Percentiles rank a stretch among this genome's conserved stretches.
Conservation (phyloP, 805 yeast genomes). For the Teunomyces atbi region DNA sequence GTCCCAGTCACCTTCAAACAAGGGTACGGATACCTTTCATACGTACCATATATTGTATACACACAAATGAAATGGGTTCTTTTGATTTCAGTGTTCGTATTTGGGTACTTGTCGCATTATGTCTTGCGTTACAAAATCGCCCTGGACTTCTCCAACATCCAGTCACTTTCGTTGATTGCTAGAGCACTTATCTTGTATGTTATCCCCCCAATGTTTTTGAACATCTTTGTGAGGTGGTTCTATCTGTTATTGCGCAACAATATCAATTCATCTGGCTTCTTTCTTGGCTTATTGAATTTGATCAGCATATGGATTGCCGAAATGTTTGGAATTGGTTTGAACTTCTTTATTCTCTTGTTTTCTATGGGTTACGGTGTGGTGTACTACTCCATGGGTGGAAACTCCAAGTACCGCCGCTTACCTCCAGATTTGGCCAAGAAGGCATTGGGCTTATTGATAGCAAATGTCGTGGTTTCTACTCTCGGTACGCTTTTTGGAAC, state of each 20-base stretch:
- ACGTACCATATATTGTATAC: conserved; percentile 15
- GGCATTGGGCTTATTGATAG: conserved; percentile 8
- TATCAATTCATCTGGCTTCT: conserved; percentile 6
- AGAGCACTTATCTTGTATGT: conserved; percentile 26
- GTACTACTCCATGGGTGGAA: conserved; percentile 22
- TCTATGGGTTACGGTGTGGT: conserved; percentile 38
- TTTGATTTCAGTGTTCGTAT: conserved; percentile 14
- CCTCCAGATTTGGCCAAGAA: conserved; percentile 14
- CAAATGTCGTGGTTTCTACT: background rate
- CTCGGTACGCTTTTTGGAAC: background rate
- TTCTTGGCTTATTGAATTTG: conserved; percentile 1
- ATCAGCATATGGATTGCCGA: background rate
- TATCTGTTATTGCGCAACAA: conserved; percentile 12
- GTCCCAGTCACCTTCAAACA: conserved; percentile 21
- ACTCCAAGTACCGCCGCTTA: conserved; percentile 22
- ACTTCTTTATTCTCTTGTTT: conserved; percentile 21
- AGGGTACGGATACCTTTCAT: conserved; percentile 26
- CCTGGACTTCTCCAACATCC: conserved; percentile 25
- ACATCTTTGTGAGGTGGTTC: background rate
- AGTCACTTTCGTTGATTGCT: conserved; percentile 27
- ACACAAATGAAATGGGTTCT: conserved; percentile 14
- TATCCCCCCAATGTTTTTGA: conserved; percentile 17
- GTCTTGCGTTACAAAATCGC: conserved; percentile 25
- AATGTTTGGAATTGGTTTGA: conserved; percentile 7
- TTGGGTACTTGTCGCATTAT: conserved; percentile 22